phyloP scores from a whole-genome alignment of 345 rosid species.

The Cardamine occulta region DNA sequence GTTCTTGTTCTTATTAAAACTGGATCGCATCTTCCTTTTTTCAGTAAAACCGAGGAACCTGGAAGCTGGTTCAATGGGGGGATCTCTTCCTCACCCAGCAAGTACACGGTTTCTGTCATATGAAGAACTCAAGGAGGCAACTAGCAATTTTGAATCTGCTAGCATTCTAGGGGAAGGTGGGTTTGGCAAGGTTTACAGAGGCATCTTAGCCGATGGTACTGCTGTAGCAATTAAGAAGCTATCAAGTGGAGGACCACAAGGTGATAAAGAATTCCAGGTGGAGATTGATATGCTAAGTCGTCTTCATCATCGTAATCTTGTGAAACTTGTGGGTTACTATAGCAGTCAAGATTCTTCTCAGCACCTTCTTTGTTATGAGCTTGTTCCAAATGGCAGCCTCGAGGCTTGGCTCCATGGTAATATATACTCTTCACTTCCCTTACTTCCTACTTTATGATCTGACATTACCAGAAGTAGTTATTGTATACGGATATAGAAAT shows the following conservation, averaged over 20 bases:
- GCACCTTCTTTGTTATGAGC: constrained; percentile 93
- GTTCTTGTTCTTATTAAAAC: neutral
- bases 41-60: constrained; percentile 67
- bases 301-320: constrained; percentile 99
- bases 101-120: constrained; percentile 87
- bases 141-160: constrained; percentile 81
- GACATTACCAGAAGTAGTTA: neutral
- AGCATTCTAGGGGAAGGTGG: constrained; percentile 99
- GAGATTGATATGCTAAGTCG: constrained; percentile 99
- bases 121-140: constrained; percentile 95
- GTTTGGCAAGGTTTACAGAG: constrained; percentile 95
- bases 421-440: constrained; percentile 16
- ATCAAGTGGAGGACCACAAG: constrained; percentile 90
- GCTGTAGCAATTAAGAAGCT: constrained; percentile 98
- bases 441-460: constrained; percentile 4
- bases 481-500: neutral
- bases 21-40: constrained; percentile 9
- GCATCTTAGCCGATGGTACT: constrained; percentile 95
- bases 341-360: constrained; percentile 89
- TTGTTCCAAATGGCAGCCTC: constrained; percentile 95
- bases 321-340: constrained; percentile 96
- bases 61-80: constrained; percentile 56
- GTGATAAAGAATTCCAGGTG: constrained; percentile 92
- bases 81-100: constrained; percentile 82
- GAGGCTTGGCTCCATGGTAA: constrained; percentile 99